Evolutionary conservation across 1,284 basidiomycete genomes (phyloP).

Genomic region (Mycosarcoma maydis): DNA sequence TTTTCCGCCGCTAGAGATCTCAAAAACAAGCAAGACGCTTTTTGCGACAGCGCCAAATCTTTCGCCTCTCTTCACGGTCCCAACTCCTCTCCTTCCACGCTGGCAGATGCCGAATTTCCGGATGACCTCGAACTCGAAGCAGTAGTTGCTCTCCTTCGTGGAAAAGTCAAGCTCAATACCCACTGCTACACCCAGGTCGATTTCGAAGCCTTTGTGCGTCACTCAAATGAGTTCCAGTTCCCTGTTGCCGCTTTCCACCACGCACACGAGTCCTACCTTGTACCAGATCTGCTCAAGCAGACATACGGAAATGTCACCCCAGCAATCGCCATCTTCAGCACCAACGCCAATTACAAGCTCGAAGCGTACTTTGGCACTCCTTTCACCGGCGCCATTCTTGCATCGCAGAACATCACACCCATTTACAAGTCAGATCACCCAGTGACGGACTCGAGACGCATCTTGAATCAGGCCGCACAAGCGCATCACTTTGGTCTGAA

Average conservation of each 20-base stretch:
- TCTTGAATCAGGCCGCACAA: slow-evolving; percentile 86
- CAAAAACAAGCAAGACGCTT: slow-evolving; percentile 78
- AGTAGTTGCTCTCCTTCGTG: slow-evolving; percentile 84
- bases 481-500: slow-evolving; percentile 76
- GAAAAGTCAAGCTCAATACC: slow-evolving; percentile 73
- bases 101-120: slow-evolving; percentile 75
- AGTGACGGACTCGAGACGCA: slow-evolving; percentile 78
- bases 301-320: slow-evolving; percentile 73
- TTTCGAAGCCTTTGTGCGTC: slow-evolving; percentile 73
- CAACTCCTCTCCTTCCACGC: slow-evolving; percentile 73
- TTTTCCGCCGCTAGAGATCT: slow-evolving; percentile 80
- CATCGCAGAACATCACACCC: slow-evolving; percentile 75
- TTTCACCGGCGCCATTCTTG: slow-evolving; percentile 81
- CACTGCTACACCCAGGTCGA: slow-evolving; percentile 73
- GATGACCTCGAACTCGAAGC: slow-evolving; percentile 84
- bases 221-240: slow-evolving; percentile 85
- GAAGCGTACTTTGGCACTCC: slow-evolving; percentile 86
- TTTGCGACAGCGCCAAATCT: slow-evolving; percentile 69
- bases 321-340: slow-evolving; percentile 80
- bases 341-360: slow-evolving; percentile 79
- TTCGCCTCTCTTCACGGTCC: slow-evolving; percentile 26
- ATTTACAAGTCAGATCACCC: slow-evolving; percentile 78
- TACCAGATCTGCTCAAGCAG: slow-evolving; percentile 79
- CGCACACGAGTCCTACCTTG: slow-evolving; percentile 84
- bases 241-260: slow-evolving; percentile 76